A percentile compares a stretch with the other conserved stretches of the same genome.
Evolutionary conservation across 345 rosid genomes (phyloP).

Genomic region (Lepidium sativum): DNA sequence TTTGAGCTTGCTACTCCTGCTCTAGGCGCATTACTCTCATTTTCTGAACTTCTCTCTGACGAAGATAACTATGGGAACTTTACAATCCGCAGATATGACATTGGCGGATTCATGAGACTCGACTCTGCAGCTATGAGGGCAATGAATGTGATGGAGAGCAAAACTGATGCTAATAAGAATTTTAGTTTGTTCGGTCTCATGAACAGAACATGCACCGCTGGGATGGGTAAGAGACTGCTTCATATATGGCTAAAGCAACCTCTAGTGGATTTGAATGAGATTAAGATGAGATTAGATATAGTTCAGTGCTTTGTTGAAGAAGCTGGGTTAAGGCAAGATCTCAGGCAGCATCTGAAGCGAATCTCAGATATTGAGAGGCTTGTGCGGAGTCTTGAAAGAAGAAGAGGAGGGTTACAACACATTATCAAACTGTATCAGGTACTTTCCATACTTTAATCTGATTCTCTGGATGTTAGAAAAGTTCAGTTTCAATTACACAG

Average conservation of each 20-base stretch:
- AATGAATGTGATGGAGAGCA: conserved; percentile 88
- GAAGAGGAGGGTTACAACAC: conserved; percentile 76
- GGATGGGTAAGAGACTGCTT: conserved; percentile 93
- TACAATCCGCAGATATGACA: conserved; percentile 50
- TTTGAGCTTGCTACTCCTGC: conserved; percentile 86
- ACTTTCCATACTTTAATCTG: background rate
- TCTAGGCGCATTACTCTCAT: conserved; percentile 73
- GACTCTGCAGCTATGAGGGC: conserved; percentile 98
- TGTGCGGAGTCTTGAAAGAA: conserved; percentile 56
- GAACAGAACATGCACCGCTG: conserved; percentile 98
- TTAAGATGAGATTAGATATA: conserved; percentile 68
- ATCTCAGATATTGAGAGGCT: conserved; percentile 81
- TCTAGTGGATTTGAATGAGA: conserved; percentile 63
- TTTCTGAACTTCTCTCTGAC: conserved; percentile 75
- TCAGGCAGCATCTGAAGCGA: conserved; percentile 90
- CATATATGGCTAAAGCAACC: conserved; percentile 97
- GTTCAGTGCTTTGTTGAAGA: conserved; percentile 94
- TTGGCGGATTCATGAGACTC: conserved; percentile 69
- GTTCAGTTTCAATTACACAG: background rate
- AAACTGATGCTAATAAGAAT: conserved; percentile 89
- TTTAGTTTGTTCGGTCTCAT: conserved; percentile 95
- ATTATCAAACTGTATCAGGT: conserved; percentile 95
- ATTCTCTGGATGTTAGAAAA: background rate
- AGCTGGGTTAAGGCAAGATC: conserved; percentile 74
- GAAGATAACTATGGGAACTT: conserved; percentile 80